Conservation (phyloP, 345 rosid species). For the Aethionema arabicum region DNA sequence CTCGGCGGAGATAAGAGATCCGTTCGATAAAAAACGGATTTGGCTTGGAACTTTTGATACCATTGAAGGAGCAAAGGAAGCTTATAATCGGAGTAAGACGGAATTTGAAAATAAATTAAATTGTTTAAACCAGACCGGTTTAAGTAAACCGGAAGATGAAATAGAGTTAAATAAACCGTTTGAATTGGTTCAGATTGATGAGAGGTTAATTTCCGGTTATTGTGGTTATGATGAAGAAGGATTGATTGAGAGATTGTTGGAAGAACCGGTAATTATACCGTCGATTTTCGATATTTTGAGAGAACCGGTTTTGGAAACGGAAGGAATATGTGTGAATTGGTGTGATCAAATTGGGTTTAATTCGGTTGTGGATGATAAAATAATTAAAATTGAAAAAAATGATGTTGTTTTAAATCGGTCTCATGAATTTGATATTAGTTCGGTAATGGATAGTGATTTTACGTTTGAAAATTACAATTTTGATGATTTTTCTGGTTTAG, state of each 20-base stretch:
- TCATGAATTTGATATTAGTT: not conserved
- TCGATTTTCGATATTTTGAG: slow-evolving; percentile 22
- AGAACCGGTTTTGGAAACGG: not conserved
- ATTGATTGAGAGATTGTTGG: slow-evolving; percentile 20
- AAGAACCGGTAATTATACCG: slow-evolving; percentile 15
- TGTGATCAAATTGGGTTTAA: not conserved
- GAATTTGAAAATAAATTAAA: slow-evolving; percentile 19
- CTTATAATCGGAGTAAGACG: slow-evolving; percentile 11
- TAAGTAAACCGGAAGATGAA: slow-evolving; percentile 4
- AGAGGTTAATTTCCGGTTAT: not conserved
- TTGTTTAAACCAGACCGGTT: not conserved
- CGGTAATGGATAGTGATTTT: no score
- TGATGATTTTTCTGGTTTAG: not conserved
- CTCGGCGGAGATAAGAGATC: slow-evolving; percentile 38
- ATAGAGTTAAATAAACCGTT: not conserved
- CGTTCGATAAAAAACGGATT: slow-evolving; percentile 23
- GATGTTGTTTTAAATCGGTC: not conserved
- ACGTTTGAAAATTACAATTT: not conserved
- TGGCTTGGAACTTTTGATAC: slow-evolving; percentile 37
- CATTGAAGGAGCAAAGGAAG: slow-evolving; percentile 16
- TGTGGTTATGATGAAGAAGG: slow-evolving; percentile 17
- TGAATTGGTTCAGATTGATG: not conserved
- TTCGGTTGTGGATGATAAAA: not conserved
- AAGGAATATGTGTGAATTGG: slow-evolving; percentile 2
- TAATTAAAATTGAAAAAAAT: not conserved